phyloP scores from a whole-genome alignment of 2,329 filamentous ascomycete genomes.

The Diaporthe vexans region DNA sequence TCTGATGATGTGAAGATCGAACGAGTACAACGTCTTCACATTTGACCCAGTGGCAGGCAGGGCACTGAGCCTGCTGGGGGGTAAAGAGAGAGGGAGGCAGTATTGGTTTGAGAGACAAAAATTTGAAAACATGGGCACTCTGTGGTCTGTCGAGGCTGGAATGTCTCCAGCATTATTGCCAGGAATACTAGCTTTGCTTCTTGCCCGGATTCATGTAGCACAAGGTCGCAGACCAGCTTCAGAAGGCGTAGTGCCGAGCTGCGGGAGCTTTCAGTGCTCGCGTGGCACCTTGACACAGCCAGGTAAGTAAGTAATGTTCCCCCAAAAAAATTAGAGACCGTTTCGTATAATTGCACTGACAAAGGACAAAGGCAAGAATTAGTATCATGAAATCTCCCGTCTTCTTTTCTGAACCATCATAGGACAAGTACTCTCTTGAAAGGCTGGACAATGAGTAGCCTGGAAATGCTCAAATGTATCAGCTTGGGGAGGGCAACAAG shows the following conservation, averaged over 20 bases:
- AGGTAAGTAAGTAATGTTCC: too few relatives aligned
- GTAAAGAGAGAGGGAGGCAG: neutral
- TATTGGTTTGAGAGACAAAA: too few relatives aligned
- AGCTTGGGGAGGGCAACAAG: too few relatives aligned
- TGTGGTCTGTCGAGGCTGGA: too few relatives aligned
- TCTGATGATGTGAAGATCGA: too few relatives aligned
- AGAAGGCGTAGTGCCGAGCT: neutral
- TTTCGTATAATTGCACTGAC: neutral
- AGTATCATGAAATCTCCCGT: neutral
- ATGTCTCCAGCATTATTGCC: neutral
- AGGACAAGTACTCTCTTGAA: neutral
- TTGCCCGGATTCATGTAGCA: too few relatives aligned
- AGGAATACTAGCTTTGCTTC: neutral
- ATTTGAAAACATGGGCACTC: too few relatives aligned
- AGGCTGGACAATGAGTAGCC: neutral
- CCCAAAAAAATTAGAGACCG: too few relatives aligned
- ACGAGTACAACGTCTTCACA: too few relatives aligned
- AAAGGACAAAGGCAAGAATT: neutral
- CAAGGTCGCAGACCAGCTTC: neutral
- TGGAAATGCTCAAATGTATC: neutral
- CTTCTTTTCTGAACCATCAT: neutral
- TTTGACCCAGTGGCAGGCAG: too few relatives aligned
- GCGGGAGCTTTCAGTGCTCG: neutral
- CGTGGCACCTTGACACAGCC: neutral
- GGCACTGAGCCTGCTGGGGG: neutral